These are phyloP conservation scores for Solanum peruvianum DNA, from an alignment of 257 asterid species.

Conservation along the genomic window DNA sequence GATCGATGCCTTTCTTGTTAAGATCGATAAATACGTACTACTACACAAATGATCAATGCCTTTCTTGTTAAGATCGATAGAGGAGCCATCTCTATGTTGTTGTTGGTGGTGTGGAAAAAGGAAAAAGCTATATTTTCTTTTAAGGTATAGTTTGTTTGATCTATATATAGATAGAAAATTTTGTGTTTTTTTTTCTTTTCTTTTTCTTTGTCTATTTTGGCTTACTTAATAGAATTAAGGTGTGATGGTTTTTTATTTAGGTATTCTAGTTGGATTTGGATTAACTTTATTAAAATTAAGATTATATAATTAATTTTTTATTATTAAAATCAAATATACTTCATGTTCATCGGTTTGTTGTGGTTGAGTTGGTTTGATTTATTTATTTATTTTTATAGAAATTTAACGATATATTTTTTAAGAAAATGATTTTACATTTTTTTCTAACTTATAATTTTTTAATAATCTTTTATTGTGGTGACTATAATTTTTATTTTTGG, in stretches of 20 bases:
- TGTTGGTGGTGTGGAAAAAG: background rate
- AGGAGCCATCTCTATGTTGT: background rate
- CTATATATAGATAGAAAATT: background rate
- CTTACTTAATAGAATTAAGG: background rate
- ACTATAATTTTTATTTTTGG: background rate
- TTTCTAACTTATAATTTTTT: background rate
- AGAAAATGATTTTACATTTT: background rate
- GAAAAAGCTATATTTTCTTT: background rate
- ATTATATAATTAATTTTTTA: no score
- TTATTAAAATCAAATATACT: no score
- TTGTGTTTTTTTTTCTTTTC: no score
- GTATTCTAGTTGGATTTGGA: background rate
- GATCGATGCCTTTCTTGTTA: background rate
- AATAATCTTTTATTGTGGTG: background rate
- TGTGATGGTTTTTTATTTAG: background rate
- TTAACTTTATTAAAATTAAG: background rate
- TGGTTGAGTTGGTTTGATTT: background rate
- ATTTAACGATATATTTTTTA: no score
- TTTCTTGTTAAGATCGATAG: background rate
- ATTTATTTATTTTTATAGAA: no score
- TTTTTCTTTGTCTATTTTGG: background rate
- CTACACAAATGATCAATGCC: background rate
- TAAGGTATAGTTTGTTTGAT: background rate
- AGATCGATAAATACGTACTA: background rate
- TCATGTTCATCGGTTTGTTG: background rate